These are phyloP conservation scores for Melampsora americana DNA, from an alignment of 1,284 basidiomycete genomes.

Conservation along the genomic window DNA sequence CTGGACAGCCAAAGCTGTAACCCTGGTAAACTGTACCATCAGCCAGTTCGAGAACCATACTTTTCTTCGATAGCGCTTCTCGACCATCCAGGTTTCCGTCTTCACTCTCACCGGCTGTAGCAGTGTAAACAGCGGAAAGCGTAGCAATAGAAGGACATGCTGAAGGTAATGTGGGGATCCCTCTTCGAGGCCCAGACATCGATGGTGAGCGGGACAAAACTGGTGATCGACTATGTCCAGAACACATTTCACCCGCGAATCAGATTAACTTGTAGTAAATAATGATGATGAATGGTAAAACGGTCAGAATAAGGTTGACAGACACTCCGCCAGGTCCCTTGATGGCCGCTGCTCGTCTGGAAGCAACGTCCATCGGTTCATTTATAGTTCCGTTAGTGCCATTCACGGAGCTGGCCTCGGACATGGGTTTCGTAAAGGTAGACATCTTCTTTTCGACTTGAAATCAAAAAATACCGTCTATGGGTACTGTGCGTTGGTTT, in stretches of 20 bases:
- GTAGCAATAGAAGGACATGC: slow-evolving; percentile 28
- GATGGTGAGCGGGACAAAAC: slow-evolving; percentile 42
- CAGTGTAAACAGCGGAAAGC: slow-evolving; percentile 23
- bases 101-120: slow-evolving; percentile 37
- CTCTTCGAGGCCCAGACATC: slow-evolving; percentile 27
- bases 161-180: slow-evolving; percentile 33
- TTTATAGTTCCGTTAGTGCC: background rate
- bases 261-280: background rate
- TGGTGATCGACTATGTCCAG: slow-evolving; percentile 31
- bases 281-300: background rate
- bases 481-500: too few species aligned
- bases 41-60: slow-evolving; percentile 77
- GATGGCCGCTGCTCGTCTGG: slow-evolving; percentile 44
- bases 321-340: slow-evolving; percentile 43
- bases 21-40: slow-evolving; percentile 87
- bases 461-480: background rate
- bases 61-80: slow-evolving; percentile 47
- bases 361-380: slow-evolving; percentile 36
- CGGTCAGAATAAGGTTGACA: background rate
- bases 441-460: background rate
- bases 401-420: background rate
- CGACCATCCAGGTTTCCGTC: slow-evolving; percentile 22
- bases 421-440: slow-evolving; percentile 10
- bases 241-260: background rate
- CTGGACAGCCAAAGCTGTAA: slow-evolving; percentile 86